Conservation (phyloP, 768 basidiomycete genomes). For the Panaeolus papilionaceus region DNA sequence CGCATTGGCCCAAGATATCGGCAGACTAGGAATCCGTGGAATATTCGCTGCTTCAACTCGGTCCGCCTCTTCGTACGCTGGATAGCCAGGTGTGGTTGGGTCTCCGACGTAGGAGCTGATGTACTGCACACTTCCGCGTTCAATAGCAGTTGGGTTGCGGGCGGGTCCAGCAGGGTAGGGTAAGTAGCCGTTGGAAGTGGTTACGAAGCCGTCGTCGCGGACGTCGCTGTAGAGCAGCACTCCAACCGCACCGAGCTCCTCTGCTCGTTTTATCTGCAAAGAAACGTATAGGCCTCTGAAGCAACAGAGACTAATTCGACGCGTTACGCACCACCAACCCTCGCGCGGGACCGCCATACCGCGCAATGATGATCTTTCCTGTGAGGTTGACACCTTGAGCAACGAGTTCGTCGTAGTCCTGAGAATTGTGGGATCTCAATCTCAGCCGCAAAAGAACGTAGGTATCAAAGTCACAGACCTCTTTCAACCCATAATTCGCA, state of each 20-base stretch:
- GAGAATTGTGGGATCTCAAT: not conserved
- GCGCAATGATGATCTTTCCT: constrained; percentile 77
- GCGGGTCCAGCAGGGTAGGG: constrained; percentile 88
- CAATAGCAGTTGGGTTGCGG: constrained; percentile 79
- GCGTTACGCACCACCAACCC: constrained; percentile 71
- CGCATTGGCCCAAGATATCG: constrained; percentile 88
- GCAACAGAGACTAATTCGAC: not conserved
- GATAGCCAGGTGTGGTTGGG: constrained; percentile 87
- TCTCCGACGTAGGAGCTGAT: constrained; percentile 74
- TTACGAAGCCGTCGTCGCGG: constrained; percentile 85
- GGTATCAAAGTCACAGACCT: constrained; percentile 31
- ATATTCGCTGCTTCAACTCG: constrained; percentile 63
- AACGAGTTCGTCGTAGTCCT: constrained; percentile 62
- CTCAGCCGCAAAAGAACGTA: not conserved
- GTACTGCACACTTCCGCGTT: constrained; percentile 84
- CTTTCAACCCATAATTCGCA: constrained; percentile 79
- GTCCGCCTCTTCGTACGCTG: constrained; percentile 82
- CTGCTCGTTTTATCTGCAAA: constrained; percentile 74
- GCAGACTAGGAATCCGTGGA: constrained; percentile 83
- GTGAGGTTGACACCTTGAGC: constrained; percentile 71
- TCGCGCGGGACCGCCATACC: constrained; percentile 80
- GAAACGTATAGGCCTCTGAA: constrained; percentile 20
- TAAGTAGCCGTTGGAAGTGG: constrained; percentile 73
- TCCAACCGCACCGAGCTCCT: constrained; percentile 81
- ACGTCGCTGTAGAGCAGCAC: constrained; percentile 86